Evolutionary conservation across 495 filamentous ascomycete species (phyloP).

Genomic region (Neurospora sp.): DNA sequence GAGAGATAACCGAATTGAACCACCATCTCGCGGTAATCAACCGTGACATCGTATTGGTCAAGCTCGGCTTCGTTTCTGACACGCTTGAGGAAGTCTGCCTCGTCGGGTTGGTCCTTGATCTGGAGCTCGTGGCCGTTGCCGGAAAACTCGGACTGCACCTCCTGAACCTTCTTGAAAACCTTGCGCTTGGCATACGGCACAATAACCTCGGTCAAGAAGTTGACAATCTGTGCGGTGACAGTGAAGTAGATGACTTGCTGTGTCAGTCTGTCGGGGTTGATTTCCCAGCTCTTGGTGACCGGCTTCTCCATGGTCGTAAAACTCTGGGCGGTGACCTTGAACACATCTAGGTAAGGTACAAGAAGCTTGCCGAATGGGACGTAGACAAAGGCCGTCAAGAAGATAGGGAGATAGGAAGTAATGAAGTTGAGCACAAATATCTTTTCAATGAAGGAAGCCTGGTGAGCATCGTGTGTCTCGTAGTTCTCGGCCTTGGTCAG

Average conservation of each 20-base stretch:
- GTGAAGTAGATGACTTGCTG: conserved; percentile 97
- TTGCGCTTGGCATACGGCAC: conserved; percentile 76
- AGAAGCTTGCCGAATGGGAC: conserved; percentile 84
- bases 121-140: conserved; percentile 26
- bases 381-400: conserved; percentile 93
- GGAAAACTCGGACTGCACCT: conserved; percentile 50
- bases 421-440: conserved; percentile 96
- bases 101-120: conserved; percentile 55
- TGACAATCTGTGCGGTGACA: conserved; percentile 88
- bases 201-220: conserved; percentile 74
- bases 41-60: conserved; percentile 74
- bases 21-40: conserved; percentile 89
- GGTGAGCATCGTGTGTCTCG: conserved; percentile 67
- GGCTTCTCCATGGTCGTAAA: conserved; percentile 66
- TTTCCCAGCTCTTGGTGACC: conserved; percentile 60
- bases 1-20: conserved; percentile 85
- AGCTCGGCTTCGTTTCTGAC: conserved; percentile 85
- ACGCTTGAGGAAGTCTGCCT: conserved; percentile 64
- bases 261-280: conserved; percentile 74
- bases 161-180: conserved; percentile 61
- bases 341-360: conserved; percentile 83
- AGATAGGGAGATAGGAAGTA: conserved; percentile 85
- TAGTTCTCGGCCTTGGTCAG: conserved; percentile 90
- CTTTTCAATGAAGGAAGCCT: conserved; percentile 75
- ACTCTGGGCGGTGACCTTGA: conserved; percentile 63